These are phyloP conservation scores for Psidium guajava DNA, from an alignment of 345 rosid genomes.

Conservation along the genomic window DNA sequence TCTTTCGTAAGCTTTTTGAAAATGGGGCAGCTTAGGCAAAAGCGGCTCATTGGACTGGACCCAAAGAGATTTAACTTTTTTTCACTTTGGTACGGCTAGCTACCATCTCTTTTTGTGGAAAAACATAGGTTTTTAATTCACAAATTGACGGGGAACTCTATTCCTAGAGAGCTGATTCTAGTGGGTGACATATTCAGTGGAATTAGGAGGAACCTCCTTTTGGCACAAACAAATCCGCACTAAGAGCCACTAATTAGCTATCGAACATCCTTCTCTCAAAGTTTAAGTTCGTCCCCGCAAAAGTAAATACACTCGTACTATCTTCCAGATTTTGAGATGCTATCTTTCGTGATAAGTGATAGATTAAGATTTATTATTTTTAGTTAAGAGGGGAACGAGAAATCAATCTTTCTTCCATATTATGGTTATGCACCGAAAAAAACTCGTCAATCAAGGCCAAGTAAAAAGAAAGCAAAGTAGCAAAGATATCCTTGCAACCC, in stretches of 20 bases:
- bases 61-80: background rate
- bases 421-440: background rate
- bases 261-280: background rate
- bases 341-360: background rate
- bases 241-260: background rate
- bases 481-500: background rate
- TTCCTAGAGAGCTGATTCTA: background rate
- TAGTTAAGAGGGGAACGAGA: background rate
- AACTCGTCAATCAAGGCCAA: background rate
- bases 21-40: background rate
- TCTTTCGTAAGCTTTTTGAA: background rate
- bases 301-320: too few species aligned
- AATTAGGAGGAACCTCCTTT: background rate
- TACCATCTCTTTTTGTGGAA: background rate
- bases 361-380: background rate
- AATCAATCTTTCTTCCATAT: background rate
- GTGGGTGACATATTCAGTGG: background rate
- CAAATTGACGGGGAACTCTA: background rate
- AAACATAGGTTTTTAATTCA: background rate
- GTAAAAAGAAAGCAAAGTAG: background rate
- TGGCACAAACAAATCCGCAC: background rate
- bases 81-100: background rate
- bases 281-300: background rate
- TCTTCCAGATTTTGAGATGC: background rate
- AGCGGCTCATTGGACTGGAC: background rate